phyloP scores from a whole-genome alignment of 1,284 basidiomycete genomes.

The Cryptococcus sp. region DNA sequence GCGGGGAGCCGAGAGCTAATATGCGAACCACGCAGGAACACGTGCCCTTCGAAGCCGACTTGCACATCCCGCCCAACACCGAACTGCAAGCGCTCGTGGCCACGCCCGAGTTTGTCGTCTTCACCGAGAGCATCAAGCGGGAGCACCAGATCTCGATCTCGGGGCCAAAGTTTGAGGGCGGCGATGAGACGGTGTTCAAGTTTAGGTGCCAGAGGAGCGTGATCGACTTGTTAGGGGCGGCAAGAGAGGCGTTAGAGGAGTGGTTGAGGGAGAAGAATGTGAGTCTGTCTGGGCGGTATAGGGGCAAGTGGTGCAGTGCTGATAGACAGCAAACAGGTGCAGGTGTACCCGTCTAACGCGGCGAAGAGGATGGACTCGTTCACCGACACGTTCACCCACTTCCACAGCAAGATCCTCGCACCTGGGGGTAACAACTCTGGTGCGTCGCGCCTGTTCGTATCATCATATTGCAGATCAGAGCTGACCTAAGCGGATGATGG shows the following conservation, averaged over 20 bases:
- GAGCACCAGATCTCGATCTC: conserved; percentile 87
- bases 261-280: conserved; percentile 81
- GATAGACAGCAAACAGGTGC: conserved; percentile 26
- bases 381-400: conserved; percentile 92
- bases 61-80: conserved; percentile 77
- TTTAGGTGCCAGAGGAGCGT: conserved; percentile 92
- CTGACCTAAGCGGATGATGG: conserved; percentile 13
- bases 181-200: conserved; percentile 83
- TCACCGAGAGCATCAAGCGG: conserved; percentile 82
- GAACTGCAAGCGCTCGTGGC: conserved; percentile 72
- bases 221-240: conserved; percentile 83
- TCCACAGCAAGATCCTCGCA: conserved; percentile 88
- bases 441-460: conserved; percentile 3
- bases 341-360: conserved; percentile 49
- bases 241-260: conserved; percentile 88
- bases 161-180: conserved; percentile 53
- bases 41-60: conserved; percentile 95
- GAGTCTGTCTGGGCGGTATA: conserved; percentile 59
- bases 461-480: background rate
- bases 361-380: conserved; percentile 75
- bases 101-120: conserved; percentile 73
- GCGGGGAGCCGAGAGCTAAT: background rate
- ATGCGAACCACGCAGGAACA: conserved; percentile 64
- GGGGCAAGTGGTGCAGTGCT: background rate
- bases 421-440: conserved; percentile 54